Conservation (phyloP, 768 basidiomycete species). For the Dioszegia crocea region DNA sequence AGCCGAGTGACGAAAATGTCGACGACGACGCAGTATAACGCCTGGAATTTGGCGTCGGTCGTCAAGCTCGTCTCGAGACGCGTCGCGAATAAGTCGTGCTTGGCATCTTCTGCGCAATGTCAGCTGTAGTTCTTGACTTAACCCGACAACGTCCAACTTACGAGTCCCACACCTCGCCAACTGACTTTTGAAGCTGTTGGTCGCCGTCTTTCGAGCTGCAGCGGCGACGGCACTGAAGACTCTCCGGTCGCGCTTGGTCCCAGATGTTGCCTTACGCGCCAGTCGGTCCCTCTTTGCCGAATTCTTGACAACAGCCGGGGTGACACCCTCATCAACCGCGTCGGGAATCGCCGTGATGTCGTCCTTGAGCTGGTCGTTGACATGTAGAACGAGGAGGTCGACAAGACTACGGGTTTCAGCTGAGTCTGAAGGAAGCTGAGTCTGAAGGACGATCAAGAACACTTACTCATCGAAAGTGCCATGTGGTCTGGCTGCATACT, state of each 20-base stretch:
- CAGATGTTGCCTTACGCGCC: background rate
- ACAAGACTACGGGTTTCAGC: conserved; percentile 51
- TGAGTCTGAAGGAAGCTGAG: no score
- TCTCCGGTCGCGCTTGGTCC: conserved; percentile 8
- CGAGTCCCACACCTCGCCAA: conserved; percentile 2
- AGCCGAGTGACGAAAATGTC: conserved; percentile 61
- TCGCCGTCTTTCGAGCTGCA: background rate
- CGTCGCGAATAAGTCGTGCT: conserved; percentile 21
- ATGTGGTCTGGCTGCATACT: conserved; percentile 51
- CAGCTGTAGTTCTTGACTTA: background rate
- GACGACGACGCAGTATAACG: conserved; percentile 62
- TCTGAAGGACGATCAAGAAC: no score
- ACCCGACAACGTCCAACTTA: background rate
- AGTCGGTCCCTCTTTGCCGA: conserved; percentile 3
- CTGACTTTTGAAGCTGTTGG: background rate
- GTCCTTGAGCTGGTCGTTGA: conserved; percentile 55
- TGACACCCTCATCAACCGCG: conserved; percentile 22
- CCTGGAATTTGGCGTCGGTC: conserved; percentile 56
- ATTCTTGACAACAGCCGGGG: conserved; percentile 11
- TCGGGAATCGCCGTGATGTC: background rate
- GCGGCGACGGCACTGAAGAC: conserved; percentile 4
- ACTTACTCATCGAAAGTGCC: conserved; percentile 68
- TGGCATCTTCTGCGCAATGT: conserved; percentile 6
- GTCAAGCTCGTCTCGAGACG: conserved; percentile 23
- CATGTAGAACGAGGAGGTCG: conserved; percentile 63